Conservation (phyloP, 176 grass and related monocot genomes). For the Triticum aestivum region IWGSC_CS_RefSeq_v2.1 NC_057805.1:460678125-460678624, state of each 20-base stretch:
- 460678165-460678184: not conserved
- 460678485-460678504: slow-evolving; percentile 86
- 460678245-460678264: not conserved
- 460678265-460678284: not conserved
- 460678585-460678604: slow-evolving; percentile 83
- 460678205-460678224: slow-evolving; percentile 15
- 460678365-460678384: slow-evolving; percentile 52
- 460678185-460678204: not conserved
- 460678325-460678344: slow-evolving; percentile 63
- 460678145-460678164: not conserved
- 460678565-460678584: slow-evolving; percentile 77
- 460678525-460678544: slow-evolving; percentile 74
- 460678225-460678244: not conserved
- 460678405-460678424: slow-evolving; percentile 78
- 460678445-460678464: slow-evolving; percentile 80
- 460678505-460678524: slow-evolving; percentile 76
- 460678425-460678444: slow-evolving; percentile 77
- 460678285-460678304: slow-evolving; percentile 10
- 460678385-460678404: slow-evolving; percentile 63
- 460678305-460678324: slow-evolving; percentile 68
- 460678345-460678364: slow-evolving; percentile 57
- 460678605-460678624: slow-evolving; percentile 85
- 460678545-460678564: slow-evolving; percentile 64
- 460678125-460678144: not conserved
- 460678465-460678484: slow-evolving; percentile 70